Base-by-base conservation (phyloP, 495 filamentous ascomycete species). In the Aspergillus asperescens region DNA sequence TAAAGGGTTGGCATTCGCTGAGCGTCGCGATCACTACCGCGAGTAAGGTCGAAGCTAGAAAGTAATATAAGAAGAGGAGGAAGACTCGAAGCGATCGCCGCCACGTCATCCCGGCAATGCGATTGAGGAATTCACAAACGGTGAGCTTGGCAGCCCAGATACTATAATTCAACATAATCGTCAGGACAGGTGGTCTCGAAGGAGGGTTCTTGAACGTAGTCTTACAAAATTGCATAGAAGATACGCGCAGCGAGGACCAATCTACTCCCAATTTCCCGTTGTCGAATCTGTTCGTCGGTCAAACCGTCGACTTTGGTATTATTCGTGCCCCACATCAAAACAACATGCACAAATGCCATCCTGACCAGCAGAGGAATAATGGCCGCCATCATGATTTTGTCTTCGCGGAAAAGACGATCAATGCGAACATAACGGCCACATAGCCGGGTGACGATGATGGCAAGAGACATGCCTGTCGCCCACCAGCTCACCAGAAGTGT, bases 401-500 rank as follows among this genome's bases (percentile, higher is more conserved):
- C 93, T 64, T 96, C 93, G 20, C 73, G 67, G 50, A 96, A 96
- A 28, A 96, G 77, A 56, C 75, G 80, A 64, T 95, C 84, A 24
- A 86, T 88, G 22, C 93, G 78, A 7, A 90, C 72, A 62, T 89
- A 92, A 32, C 93, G 84, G 19, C 93, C 91, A 49, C 63, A 68
- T 8, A 96, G 66, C 0, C 93, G 81, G 25, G 89, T 74, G 15
- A 89, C 52, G 53, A 98, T 95, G 54, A 96, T 87, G 31, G 80
- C 77, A 41, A 90, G 70, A 27, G 89, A 87, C 62, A 94, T 93
- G 6, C 72, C 73, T 7, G 90, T 94, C 52, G 88, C 89, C 93
- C 93, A 96, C 88, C 90, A 96, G 63, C 87, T 91, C 60, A 93
- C 89, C 47, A 96, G 75, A 34, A 98, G 77, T 0, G 88, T 90